Base-by-base conservation (phyloP, 768 basidiomycete species). In the Dictyophora rubrovolvata region DNA sequence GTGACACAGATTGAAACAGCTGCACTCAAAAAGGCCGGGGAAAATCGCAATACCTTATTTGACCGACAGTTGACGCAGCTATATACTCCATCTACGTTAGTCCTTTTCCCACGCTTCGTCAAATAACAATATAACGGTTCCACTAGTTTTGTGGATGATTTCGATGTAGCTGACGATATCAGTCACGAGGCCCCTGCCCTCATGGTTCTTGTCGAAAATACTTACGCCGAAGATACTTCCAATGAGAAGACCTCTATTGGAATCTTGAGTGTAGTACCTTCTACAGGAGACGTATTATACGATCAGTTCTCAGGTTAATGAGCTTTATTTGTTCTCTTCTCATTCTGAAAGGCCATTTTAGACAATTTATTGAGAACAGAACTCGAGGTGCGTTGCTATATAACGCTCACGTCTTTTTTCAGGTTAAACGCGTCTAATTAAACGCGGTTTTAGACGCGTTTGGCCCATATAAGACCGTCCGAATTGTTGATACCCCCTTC, bases 241-340 rank as follows among this genome's bases (percentile, higher is more conserved):
- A 77, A 79, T 57, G 79, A 80, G 55, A 70, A 73, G 22, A 77
- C 78, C 1, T 60, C 57, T 34, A 77, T 97, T 46, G 85, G 85
- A 8, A 75, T 97, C 70, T 77, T 97, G 35, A 80, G 82, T 16
- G 83, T 96, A 16, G 83, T 84, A 59, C 90, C 93, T 0, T 84
- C 84, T 51, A 96, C 93, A 0, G 95, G 95, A 1, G 94, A 96
- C 63, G 87, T 99, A 2, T 73, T 92, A 1, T 98, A 91, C 83
- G 95, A 99, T 66, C 83, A 89, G 57, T 95, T 94, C 66, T 78
- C 87, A 55, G 93, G 89, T 86, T 7, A 28, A 28, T 28, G 4
- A 28, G 28, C 65, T 55, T 66, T 54, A 46, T 35, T 55, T 34
- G 34, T 46, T 50, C 12, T 18, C 33, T 54, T n/a, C 52, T 36